A percentile compares a stretch with the other conserved stretches of the same genome.
Conservation (phyloP, 768 basidiomycete genomes). For the Rickenella mellea region DNA sequence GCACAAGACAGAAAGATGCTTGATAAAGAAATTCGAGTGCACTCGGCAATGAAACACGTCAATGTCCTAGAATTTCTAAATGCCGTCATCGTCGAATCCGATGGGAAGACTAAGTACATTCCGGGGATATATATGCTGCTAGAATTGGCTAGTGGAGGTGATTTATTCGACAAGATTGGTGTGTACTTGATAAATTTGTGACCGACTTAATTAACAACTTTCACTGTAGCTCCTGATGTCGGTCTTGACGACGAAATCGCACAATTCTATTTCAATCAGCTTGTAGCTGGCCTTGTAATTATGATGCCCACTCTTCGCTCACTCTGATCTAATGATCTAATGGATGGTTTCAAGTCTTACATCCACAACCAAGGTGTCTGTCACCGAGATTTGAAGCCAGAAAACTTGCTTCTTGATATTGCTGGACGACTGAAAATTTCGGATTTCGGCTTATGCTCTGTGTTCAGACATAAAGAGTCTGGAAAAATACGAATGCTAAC, state of each 20-base stretch:
- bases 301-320: neutral
- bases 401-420: constrained; percentile 82
- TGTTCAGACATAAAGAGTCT: constrained; percentile 74
- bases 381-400: constrained; percentile 95
- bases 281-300: constrained; percentile 74
- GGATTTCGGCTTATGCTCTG: constrained; percentile 90
- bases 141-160: constrained; percentile 88
- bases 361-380: constrained; percentile 87
- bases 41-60: constrained; percentile 64
- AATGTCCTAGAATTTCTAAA: constrained; percentile 82
- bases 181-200: constrained; percentile 15
- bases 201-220: neutral
- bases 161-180: constrained; percentile 99
- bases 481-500: constrained; percentile 69
- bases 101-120: constrained; percentile 33
- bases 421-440: constrained; percentile 85
- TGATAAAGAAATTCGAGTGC: constrained; percentile 90
- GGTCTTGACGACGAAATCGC: constrained; percentile 83
- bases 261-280: constrained; percentile 83
- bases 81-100: constrained; percentile 61
- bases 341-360: constrained; percentile 43
- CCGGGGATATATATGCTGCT: constrained; percentile 89
- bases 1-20: constrained; percentile 67
- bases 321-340: constrained; percentile 1
- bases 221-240: constrained; percentile 68